Percentiles rank a stretch among this genome's conserved stretches.
Conservation (phyloP, 139 green algal genomes). For the Closterium sp. region DNA sequence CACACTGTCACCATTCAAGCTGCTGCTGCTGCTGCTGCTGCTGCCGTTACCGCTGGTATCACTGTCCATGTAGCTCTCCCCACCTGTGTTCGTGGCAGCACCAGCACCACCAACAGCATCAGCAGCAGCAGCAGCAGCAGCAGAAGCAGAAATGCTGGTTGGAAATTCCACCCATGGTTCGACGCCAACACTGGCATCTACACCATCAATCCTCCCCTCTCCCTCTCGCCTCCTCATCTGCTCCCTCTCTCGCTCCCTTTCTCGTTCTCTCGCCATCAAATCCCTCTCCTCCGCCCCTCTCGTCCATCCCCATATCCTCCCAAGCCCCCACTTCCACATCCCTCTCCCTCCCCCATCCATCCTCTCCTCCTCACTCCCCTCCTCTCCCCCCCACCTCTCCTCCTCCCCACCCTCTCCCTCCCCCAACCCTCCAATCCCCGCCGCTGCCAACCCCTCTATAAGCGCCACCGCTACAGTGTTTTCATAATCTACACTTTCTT, state of each 20-base stretch:
- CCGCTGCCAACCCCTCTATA: neutral
- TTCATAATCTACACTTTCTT: constrained; percentile 38
- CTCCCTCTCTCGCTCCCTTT: neutral
- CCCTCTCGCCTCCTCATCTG: no score
- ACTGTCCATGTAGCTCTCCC: neutral
- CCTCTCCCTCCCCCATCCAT: neutral
- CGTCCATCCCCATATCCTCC: neutral
- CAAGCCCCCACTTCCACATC: neutral
- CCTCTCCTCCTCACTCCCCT: neutral
- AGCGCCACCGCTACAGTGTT: neutral
- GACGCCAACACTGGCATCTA: no score
- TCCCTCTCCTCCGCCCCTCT: neutral
- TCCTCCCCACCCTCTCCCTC: constrained; percentile 15
- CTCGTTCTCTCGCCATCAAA: neutral
- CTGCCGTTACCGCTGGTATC: neutral
- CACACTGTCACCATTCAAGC: neutral
- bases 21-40: neutral
- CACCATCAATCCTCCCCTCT: neutral
- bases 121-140: no score
- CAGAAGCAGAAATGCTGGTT: no score
- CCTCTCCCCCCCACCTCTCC: constrained; percentile 1
- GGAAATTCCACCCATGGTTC: no score
- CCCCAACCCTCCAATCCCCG: neutral
- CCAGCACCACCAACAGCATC: no score
- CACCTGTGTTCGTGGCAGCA: neutral